phyloP scores from a whole-genome alignment of 768 basidiomycete genomes.

The Hericium erinaceus region DNA sequence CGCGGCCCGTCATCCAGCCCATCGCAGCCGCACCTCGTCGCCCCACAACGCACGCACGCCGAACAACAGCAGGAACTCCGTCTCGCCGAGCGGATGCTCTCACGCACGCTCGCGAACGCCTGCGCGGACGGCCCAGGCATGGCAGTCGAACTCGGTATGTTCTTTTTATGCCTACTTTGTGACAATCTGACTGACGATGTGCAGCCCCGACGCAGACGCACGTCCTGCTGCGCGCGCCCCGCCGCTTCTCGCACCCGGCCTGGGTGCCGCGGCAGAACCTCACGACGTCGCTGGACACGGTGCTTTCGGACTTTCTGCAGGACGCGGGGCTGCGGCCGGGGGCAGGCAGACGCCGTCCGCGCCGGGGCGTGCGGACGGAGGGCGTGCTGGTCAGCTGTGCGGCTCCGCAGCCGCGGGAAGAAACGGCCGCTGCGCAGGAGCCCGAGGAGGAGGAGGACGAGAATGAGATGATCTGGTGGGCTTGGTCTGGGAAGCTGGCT shows the following conservation, averaged over 20 bases:
- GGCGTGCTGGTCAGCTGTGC: slow-evolving; percentile 33
- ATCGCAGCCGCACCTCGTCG: slow-evolving; percentile 1
- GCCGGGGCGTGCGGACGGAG: slow-evolving; percentile 22
- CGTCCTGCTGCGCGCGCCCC: slow-evolving; percentile 36
- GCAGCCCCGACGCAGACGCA: slow-evolving; percentile 40
- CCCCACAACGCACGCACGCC: slow-evolving; percentile 11
- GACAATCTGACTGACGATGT: background rate
- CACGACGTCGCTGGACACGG: slow-evolving; percentile 26
- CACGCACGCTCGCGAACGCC: slow-evolving; percentile 35
- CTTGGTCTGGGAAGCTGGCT: slow-evolving; percentile 37
- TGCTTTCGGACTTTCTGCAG: slow-evolving; percentile 27
- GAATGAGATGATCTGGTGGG: slow-evolving; percentile 45
- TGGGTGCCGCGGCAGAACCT: slow-evolving; percentile 40
- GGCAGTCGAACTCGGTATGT: slow-evolving; percentile 31
- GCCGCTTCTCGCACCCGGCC: slow-evolving; percentile 35
- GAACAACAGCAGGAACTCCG: slow-evolving; percentile 27
- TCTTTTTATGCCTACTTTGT: background rate
- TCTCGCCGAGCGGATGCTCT: slow-evolving; percentile 32
- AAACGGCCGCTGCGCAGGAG: background rate
- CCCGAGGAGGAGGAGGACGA: slow-evolving; percentile 21
- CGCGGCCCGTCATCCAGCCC: background rate
- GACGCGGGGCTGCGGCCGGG: slow-evolving; percentile 14
- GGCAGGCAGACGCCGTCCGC: slow-evolving; percentile 16
- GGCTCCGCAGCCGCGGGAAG: background rate
- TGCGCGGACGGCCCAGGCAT: slow-evolving; percentile 35